These are phyloP conservation scores for Moesziomyces antarcticus DNA, from an alignment of 1,284 basidiomycete genomes.

Conservation along the genomic window DNA sequence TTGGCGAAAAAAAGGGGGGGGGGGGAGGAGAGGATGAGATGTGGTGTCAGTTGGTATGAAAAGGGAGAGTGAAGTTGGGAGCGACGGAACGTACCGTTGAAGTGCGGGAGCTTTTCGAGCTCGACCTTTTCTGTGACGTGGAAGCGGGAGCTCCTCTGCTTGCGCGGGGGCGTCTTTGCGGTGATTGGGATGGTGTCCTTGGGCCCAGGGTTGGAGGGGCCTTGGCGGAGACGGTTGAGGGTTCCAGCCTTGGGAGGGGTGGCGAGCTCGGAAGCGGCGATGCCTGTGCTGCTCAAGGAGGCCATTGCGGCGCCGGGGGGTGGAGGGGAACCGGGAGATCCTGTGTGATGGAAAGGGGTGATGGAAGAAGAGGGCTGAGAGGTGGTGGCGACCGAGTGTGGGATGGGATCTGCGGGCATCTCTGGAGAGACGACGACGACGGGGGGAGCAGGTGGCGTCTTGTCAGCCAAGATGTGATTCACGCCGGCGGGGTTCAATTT, in stretches of 20 bases:
- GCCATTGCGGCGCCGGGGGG: conserved; percentile 55
- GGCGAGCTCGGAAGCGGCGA: conserved; percentile 43
- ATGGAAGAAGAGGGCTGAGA: conserved; percentile 50
- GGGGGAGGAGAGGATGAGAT: too few species aligned
- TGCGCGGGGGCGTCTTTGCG: conserved; percentile 64
- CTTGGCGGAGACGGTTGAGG: conserved; percentile 57
- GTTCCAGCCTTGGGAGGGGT: conserved; percentile 59
- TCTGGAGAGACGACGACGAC: conserved; percentile 62
- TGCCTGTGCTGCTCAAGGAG: conserved; percentile 47
- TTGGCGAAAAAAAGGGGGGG: background rate
- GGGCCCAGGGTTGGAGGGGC: conserved; percentile 44
- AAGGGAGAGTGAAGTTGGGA: background rate
- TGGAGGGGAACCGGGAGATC: conserved; percentile 53
- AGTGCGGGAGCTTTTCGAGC: conserved; percentile 92
- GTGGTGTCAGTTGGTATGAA: background rate
- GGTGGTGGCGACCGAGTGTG: conserved; percentile 49
- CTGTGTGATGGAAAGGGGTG: conserved; percentile 51
- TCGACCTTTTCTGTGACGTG: conserved; percentile 95
- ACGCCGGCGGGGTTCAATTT: conserved; percentile 21
- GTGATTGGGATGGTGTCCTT: conserved; percentile 66
- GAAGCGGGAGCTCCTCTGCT: conserved; percentile 75
- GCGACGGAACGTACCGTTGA: conserved; percentile 77
- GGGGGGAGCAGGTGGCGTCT: conserved; percentile 59
- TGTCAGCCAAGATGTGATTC: conserved; percentile 52
- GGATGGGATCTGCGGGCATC: conserved; percentile 61